Evolutionary conservation across 768 basidiomycete species (phyloP), one percentile per base, ranked within the genome.

Genomic region (Clathrus columnatus): DNA sequence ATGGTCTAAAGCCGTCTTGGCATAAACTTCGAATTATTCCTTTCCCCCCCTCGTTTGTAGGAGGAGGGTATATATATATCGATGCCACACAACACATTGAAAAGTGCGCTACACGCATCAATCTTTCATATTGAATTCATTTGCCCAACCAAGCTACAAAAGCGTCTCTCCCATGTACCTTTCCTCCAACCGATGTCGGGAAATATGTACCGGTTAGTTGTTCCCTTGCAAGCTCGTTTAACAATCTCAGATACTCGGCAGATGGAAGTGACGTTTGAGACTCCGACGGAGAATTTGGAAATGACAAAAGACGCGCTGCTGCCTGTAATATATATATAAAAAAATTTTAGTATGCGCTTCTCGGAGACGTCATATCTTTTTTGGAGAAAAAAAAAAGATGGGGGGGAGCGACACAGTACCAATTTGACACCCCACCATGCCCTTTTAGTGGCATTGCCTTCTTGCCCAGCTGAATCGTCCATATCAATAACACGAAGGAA

Each of bases 371-470:
- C 32, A 29, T 44, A 14, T n/a, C n/a, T 36, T 36, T 36, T 36
- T 36, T 14, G 36, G n/a, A 36, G n/a, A n/a, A 36, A n/a, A n/a
- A 57, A 54, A 60, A 20, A 41, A 51, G 50, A 61, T 42, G 53
- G 57, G 26, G 30, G 48, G 2, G 48, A 47, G 46, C 42, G 20
- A 8, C 45, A 11, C 74, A 83, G 44, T 61, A 91, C 91, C 44
- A 87, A 73, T 65, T 91, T 90, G 30, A 90, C 77, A 4, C 90
- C 90, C 66, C 81, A 83, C 91, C 90, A 92, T 6, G 88, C 87
- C 24, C 89, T 73, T 36, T 87, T 70, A 17, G 76, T 76, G 27
- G 87, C 54, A 29, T 48, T 69, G 5, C 77, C 80, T 5, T 71
- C 66, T 0, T 74, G 75, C 17, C 70, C 69, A 7, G 75, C 77